Evolutionary conservation across 331 rosid species (phyloP), one percentile per base, ranked within the genome.

Genomic region (Quercus phellos): DNA sequence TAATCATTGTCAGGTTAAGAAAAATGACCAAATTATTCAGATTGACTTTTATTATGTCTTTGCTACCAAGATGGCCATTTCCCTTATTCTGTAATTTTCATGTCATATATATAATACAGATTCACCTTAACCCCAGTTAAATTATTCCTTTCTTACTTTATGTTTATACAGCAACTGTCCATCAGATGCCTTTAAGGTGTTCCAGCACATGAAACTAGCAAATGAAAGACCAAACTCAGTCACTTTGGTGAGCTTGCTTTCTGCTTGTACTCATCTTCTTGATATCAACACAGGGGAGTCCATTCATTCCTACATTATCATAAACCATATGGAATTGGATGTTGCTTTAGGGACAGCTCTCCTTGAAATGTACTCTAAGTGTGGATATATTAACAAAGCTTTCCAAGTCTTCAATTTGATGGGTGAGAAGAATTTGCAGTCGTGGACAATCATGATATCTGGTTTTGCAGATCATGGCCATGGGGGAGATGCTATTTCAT

Each of bases 361-460:
- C 72, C 77, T 87, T 72, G 85, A 87, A 84, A 85, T 87, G 90
- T 90, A 88, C 72, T 55, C 90, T 0, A 88, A 87, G 42, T 85
- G 92, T 18, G 95, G 95, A 59, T 55, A 71, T 34, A 76, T 87
- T 22, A 81, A 82, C 5, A 80, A 82, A 38, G 87, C 91, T 2
- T 59, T 83, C 27, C 42, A 32, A 14, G 59, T 90, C 46, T 90
- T 88, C 82, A 51, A 83, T 71, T 88, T 80, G 35, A 83, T 88
- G 86, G 27, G 11, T 42, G 79, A 75, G 43, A 87, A 83, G 85
- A 88, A 85, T 76, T 85, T 88, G 86, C 87, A 87, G 84, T 83
- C 82, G 2, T 90, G 84, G 88, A 90, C 91, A 22, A 78, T 88
- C 71, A 90, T 90, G 95, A 85, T 90, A 30, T 90, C 91, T 60